A percentile compares a stretch with the other conserved stretches of the same genome.
Conservation (phyloP, 345 rosid genomes). For the Melastoma malabathricum region DNA sequence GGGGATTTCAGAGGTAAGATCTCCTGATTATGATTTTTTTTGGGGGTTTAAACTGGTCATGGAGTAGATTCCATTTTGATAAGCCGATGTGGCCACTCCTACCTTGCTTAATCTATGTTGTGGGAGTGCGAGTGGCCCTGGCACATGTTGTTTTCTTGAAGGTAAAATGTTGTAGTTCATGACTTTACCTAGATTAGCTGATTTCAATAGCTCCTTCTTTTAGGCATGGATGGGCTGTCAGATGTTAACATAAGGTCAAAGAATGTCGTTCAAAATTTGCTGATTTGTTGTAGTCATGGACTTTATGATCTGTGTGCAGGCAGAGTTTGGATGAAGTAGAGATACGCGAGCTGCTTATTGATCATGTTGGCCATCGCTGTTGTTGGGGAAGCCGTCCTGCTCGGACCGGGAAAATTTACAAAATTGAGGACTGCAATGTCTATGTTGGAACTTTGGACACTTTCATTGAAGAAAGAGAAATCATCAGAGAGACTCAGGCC, state of each 20-base stretch:
- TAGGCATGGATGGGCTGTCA: too few species aligned
- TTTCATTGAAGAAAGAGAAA: constrained; percentile 81
- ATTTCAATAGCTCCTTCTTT: not conserved
- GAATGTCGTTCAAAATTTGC: not conserved
- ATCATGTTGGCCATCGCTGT: constrained; percentile 84
- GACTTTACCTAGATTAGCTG: too few species aligned
- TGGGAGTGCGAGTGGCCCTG: too few species aligned
- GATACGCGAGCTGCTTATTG: constrained; percentile 85
- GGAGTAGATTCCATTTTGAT: not conserved
- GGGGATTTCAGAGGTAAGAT: constrained; percentile 13
- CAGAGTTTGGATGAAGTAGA: constrained; percentile 80
- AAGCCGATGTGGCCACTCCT: not conserved
- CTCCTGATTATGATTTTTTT: not conserved
- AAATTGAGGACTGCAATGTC: constrained; percentile 89
- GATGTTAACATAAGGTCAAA: too few species aligned
- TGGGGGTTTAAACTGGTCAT: not conserved
- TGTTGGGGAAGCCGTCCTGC: constrained; percentile 99
- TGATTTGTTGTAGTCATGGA: not conserved
- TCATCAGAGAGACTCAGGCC: constrained; percentile 51
- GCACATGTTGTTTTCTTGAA: too few species aligned
- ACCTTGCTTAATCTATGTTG: too few species aligned
- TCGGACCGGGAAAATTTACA: constrained; percentile 83
- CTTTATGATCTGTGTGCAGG: constrained; percentile 24
- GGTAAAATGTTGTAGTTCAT: too few species aligned
- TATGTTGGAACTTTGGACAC: constrained; percentile 90